Evolutionary conservation across 2,329 filamentous ascomycete genomes (phyloP), one percentile per base, ranked within the genome.

Genomic region (Stagonosporopsis rhizophila): DNA sequence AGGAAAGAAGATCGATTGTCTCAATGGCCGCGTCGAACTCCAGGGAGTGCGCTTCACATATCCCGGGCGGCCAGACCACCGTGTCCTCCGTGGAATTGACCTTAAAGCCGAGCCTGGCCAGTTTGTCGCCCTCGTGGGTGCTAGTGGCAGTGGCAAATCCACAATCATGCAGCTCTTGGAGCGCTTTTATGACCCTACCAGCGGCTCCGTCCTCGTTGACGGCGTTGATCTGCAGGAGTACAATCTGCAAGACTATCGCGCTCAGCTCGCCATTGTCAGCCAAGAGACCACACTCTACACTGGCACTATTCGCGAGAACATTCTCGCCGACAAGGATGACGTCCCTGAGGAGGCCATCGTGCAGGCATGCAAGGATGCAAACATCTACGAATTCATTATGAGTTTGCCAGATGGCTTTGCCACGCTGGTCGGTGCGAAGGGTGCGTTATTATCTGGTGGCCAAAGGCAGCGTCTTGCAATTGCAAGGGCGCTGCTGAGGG

Each of bases 391-490:
- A 38, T 76, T 77, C 63, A 75, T 75, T 34, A 69, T 62, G 38
- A 67, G 70, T 20, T 53, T 65, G 39, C 60, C 69, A 72, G 91
- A 96, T 2, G 92, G 91, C 15, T 92, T 96, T 79, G 85, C 88
- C 69, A 96, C 93, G 0, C 72, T 93, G 2, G 92, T 96, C 27
- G 94, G 95, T 25, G 90, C 85, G 74, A 96, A 96, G 79, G 95
- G 94, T 40, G 84, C 62, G 66, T 77, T 6, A 5, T 60, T 76
- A 9, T 75, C 71, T 4, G 95, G 95, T 53, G 95, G 95, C 0
- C 94, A 98, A 77, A 96, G 97, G 75, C 94, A 99, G 77, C 90
- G 95, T 58, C 87, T 98, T 27, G 94, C 92, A 46, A 98, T 99
- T 72, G 95, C 95, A 2, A 87, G 94, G 9, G 95, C 94, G 0